Evolutionary conservation across 345 rosid genomes (phyloP), one percentile per base, ranked within the genome.

Genomic region (Camelina laxa): DNA sequence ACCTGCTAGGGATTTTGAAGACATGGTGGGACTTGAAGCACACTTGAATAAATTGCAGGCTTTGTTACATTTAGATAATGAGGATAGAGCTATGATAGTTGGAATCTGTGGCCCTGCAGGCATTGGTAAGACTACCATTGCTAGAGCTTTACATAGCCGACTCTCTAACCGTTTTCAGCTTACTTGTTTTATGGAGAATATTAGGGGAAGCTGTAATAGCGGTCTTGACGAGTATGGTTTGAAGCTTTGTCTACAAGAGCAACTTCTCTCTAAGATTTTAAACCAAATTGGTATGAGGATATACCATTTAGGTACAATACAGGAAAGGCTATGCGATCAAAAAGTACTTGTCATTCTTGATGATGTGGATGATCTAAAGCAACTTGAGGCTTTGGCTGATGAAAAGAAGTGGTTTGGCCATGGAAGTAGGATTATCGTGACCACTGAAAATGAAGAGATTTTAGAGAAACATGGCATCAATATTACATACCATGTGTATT

Each of bases 71-170:
- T 42, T 42, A 42, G 14, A 14, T 42, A 1, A 10, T 42, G 47
- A 42, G 1, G 47, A 42, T 42, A 16, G 13, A 42, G 47, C 47
- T 42, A 13, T 42, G 47, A 42, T 42, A 13, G 61, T 53, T 30
- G 72, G n/a, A 36, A 67, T 67, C 30, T 21, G 7, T 16, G 70
- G 70, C 49, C 69, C 58, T 31, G 68, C 55, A 2, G 71, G 60
- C 0, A 67, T 67, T 19, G 71, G 71, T 50, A 67, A 67, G 39
- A 67, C 2, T 21, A 54, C 72, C 21, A 51, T 68, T 68, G 72
- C 72, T 1, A 68, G 62, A 54, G 62, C 36, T 38, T 14, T 68
- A 14, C 38, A 68, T 4, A 36, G 16, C 9, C 72, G 7, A 14
- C 24, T 38, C 33, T 20, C 62, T 20, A 54, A 13, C 2, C 11